Percentiles rank a stretch among this genome's conserved stretches.
Conservation (phyloP, 805 yeast species). For the Metschnikowia aberdeeniae region DNA sequence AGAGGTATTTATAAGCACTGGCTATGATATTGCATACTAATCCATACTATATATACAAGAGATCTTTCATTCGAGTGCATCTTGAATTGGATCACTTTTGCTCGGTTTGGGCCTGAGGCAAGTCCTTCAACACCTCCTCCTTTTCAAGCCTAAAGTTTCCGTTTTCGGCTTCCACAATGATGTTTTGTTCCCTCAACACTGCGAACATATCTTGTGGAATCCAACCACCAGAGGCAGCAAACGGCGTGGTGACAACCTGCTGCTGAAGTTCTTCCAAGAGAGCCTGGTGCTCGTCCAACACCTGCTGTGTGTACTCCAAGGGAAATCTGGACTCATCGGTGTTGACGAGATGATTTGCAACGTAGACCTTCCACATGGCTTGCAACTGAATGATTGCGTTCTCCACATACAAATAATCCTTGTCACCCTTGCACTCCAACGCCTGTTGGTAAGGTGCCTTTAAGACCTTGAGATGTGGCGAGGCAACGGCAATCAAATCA, state of each 20-base stretch:
- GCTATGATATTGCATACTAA: background rate
- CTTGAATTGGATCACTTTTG: background rate
- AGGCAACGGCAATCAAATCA: slow-evolving; percentile 71
- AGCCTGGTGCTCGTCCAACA: slow-evolving; percentile 52
- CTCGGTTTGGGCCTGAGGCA: slow-evolving; percentile 7
- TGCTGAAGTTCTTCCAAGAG: slow-evolving; percentile 65
- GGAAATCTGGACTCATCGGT: slow-evolving; percentile 49
- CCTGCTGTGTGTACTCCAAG: slow-evolving; percentile 53
- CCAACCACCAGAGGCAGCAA: slow-evolving; percentile 92
- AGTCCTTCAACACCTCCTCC: slow-evolving; percentile 23
- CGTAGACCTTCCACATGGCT: slow-evolving; percentile 66
- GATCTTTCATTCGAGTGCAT: too few species aligned
- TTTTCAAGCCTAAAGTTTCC: slow-evolving; percentile 37
- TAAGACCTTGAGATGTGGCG: slow-evolving; percentile 75
- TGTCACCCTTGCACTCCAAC: slow-evolving; percentile 51
- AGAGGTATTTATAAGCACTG: slow-evolving; percentile 56
- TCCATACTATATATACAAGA: background rate
- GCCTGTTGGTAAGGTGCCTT: slow-evolving; percentile 62
- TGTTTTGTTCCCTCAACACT: slow-evolving; percentile 61
- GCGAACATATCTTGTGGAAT: slow-evolving; percentile 91
- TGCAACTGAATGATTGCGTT: slow-evolving; percentile 62
- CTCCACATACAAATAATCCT: slow-evolving; percentile 62
- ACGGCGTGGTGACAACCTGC: slow-evolving; percentile 67
- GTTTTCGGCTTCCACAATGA: slow-evolving; percentile 53
- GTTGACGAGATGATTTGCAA: slow-evolving; percentile 52